phyloP scores from a whole-genome alignment of 352 stramenopile species.

The Globisporangium apiculatum region DNA sequence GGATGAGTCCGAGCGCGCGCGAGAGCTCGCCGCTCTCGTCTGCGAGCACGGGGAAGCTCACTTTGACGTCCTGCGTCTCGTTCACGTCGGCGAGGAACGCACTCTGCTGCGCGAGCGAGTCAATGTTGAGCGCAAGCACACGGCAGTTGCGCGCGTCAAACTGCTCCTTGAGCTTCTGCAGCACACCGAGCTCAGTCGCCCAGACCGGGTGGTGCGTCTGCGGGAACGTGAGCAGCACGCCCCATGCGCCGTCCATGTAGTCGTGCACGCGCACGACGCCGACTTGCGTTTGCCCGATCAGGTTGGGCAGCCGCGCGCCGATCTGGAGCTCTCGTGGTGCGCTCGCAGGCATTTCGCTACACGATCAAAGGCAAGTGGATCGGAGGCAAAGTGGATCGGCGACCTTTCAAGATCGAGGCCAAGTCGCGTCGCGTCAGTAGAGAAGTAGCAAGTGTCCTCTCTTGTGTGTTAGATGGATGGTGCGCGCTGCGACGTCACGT shows the following conservation, averaged over 20 bases:
- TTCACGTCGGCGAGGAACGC: slow-evolving; percentile 68
- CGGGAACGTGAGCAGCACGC: slow-evolving; percentile 63
- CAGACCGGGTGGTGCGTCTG: slow-evolving; percentile 68
- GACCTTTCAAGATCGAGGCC: slow-evolving; percentile 5
- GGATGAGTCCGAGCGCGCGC: slow-evolving; percentile 44
- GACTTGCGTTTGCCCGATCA: slow-evolving; percentile 65
- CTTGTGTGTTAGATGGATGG: not conserved
- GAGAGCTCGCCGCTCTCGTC: slow-evolving; percentile 64
- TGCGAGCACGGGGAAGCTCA: slow-evolving; percentile 63
- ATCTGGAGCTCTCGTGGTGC: slow-evolving; percentile 45
- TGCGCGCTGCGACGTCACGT: not conserved
- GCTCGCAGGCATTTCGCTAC: slow-evolving; percentile 16
- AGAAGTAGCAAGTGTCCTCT: not conserved
- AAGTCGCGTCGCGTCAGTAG: too few relatives aligned
- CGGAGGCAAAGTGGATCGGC: too few relatives aligned
- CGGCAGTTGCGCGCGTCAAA: slow-evolving; percentile 70
- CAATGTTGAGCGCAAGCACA: slow-evolving; percentile 44
- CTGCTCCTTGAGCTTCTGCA: slow-evolving; percentile 76
- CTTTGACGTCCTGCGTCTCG: slow-evolving; percentile 72
- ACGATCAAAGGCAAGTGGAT: too few relatives aligned
- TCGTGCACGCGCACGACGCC: slow-evolving; percentile 65
- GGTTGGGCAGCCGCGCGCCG: slow-evolving; percentile 60
- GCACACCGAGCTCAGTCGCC: slow-evolving; percentile 67
- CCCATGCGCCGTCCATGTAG: slow-evolving; percentile 66
- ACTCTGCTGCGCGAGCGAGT: slow-evolving; percentile 33